Evolutionary conservation across 2,329 filamentous ascomycete genomes (phyloP), one percentile per base, ranked within the genome.

Genomic region (Phialemonium atrogriseum): DNA sequence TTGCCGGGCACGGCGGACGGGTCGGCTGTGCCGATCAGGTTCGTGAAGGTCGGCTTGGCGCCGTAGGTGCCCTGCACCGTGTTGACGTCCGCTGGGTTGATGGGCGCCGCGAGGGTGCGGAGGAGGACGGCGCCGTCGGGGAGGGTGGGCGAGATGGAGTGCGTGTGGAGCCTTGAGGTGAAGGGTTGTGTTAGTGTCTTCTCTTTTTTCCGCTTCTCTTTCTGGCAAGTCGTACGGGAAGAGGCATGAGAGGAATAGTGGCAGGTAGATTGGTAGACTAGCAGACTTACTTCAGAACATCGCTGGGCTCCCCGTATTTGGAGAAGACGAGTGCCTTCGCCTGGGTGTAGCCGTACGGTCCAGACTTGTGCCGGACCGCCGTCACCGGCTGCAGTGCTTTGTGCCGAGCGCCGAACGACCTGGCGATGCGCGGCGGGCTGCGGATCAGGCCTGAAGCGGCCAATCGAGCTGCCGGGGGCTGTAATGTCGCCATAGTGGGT

Each of bases 21-120:
- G 15, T 77, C 66, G 1, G 76, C 44, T 0, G 88, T 95, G 35
- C 87, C 84, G 33, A 98, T 35, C 7, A 42, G 75, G 2, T 75
- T 59, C 5, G 77, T 79, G 12, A 76, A 79, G 59, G 94, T 65
- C 0, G 88, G 87, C 54, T 86, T 86, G 27, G 78, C 78, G 39
- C 89, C 89, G 63, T 98, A 98, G 4, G 89, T 87, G 43, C 91
- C 91, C 66, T 98, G 91, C 50, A 98, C 84, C 49, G 89, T 89
- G 67, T 98, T 98, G 58, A 98, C 84, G 62, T 98, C 91, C 50
- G 91, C 88, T 15, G 91, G 91, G 64, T 98, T 98, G 58, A 98
- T 85, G 35, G 91, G 86, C 1, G 87, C 78, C 19, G 88, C 84
- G 48, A 98, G 84, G 48, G 91, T 80, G 56, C 86, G 85, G 38